Conservation (phyloP, 2,329 filamentous ascomycete species). For the Hymenoscyphus repandus region DNA sequence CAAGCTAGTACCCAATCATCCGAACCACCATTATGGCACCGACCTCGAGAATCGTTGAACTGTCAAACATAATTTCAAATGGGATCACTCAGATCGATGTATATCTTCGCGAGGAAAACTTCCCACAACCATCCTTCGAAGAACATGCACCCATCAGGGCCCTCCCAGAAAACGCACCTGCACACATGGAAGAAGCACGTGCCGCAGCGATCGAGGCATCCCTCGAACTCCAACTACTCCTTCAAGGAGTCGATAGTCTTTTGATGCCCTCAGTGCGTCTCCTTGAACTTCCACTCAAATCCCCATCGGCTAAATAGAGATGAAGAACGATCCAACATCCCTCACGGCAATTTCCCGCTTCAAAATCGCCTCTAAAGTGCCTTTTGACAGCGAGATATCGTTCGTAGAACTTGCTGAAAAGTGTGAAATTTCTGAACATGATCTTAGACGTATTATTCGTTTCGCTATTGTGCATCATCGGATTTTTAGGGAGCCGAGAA, state of each 20-base stretch:
- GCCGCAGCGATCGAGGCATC: conserved; percentile 12
- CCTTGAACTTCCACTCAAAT: neutral
- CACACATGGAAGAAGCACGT: conserved; percentile 11
- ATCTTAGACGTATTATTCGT: conserved; percentile 14
- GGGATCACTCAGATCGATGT: conserved; percentile 8
- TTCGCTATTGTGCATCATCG: conserved; percentile 18
- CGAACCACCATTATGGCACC: neutral
- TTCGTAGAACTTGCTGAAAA: conserved; percentile 17
- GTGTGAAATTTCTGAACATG: conserved; percentile 9
- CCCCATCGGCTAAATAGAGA: neutral
- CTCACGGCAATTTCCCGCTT: conserved; percentile 21
- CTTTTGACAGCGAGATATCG: conserved; percentile 15
- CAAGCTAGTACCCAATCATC: too few relatives aligned
- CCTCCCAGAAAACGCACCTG: neutral
- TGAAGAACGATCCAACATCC: conserved; percentile 13
- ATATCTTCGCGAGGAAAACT: conserved; percentile 1
- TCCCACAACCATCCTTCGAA: conserved; percentile 12
- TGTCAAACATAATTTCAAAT: conserved; percentile 5
- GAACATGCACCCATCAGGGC: conserved; percentile 5
- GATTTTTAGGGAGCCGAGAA: conserved; percentile 16
- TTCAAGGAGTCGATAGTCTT: conserved; percentile 5
- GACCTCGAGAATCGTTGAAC: conserved; percentile 11
- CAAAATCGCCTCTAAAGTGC: conserved; percentile 16
- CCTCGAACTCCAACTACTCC: conserved; percentile 18
- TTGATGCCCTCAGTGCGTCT: conserved; percentile 1